These are phyloP conservation scores for Kickxella alabastrina DNA, from an alignment of 192 early-diverging fungal species.

Conservation along the genomic window DNA sequence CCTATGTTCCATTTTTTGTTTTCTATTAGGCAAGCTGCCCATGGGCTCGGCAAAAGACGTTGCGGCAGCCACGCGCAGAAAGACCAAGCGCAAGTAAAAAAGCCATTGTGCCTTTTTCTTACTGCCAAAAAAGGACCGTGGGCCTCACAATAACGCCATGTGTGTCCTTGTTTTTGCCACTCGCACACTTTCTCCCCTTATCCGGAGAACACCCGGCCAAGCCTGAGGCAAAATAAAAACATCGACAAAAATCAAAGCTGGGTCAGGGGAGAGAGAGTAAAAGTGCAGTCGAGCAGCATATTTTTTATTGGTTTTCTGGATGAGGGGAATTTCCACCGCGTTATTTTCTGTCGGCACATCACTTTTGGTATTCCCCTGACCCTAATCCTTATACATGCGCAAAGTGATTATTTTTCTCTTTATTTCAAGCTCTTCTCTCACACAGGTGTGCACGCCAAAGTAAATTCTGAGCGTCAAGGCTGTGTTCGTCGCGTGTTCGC, in stretches of 20 bases:
- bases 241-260: not conserved
- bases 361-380: no score
- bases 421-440: no score
- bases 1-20: no score
- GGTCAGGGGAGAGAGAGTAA: no score
- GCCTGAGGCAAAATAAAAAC: not conserved
- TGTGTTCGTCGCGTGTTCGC: no score
- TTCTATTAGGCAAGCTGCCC: constrained; percentile 21
- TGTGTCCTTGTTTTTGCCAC: not conserved
- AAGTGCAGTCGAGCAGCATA: not conserved
- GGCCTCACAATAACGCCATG: no score
- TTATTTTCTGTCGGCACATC: no score
- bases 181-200: not conserved
- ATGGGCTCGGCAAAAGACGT: constrained; percentile 13
- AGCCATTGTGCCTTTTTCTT: not conserved
- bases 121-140: constrained; percentile 5
- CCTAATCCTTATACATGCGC: no score
- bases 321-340: not conserved
- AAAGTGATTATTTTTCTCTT: no score
- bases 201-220: not conserved
- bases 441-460: no score
- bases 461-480: no score
- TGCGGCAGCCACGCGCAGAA: constrained; percentile 12
- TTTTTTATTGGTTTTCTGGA: not conserved
- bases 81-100: constrained; percentile 14